A percentile compares a stretch with the other conserved stretches of the same genome.
Evolutionary conservation across 768 basidiomycete genomes (phyloP).

Genomic region (Obba rivulosa): DNA sequence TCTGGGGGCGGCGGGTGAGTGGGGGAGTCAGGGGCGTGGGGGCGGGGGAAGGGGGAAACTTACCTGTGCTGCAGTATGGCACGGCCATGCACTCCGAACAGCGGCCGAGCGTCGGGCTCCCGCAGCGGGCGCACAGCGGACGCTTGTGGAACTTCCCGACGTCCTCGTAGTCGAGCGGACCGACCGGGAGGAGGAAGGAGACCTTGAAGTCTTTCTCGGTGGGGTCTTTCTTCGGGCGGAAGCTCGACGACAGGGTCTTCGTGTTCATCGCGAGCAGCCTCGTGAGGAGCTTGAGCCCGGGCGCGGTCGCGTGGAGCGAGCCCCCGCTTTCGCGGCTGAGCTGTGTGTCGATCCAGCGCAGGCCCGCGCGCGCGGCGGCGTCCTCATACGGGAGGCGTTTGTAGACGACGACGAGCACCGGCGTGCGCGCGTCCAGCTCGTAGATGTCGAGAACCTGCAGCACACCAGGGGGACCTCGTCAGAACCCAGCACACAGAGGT

Average conservation of each 20-base stretch:
- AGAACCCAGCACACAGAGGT: neutral
- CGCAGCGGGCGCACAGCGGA: constrained; percentile 35
- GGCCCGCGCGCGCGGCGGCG: neutral
- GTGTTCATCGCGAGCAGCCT: constrained; percentile 28
- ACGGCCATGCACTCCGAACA: constrained; percentile 32
- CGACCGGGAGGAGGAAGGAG: constrained; percentile 34
- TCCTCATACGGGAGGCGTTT: neutral
- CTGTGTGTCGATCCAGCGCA: constrained; percentile 2
- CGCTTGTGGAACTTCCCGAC: constrained; percentile 30
- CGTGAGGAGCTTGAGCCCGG: constrained; percentile 30
- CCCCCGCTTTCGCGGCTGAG: neutral
- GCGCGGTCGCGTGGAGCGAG: constrained; percentile 10
- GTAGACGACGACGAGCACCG: constrained; percentile 13
- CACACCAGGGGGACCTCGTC: neutral
- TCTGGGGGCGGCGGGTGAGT: constrained; percentile 12
- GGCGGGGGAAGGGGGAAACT: neutral
- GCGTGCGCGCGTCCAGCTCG: constrained; percentile 9
- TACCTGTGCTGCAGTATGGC: constrained; percentile 33
- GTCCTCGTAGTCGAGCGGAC: constrained; percentile 30
- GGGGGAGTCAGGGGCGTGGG: no score
- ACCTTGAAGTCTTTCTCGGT: constrained; percentile 21
- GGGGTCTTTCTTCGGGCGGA: constrained; percentile 16
- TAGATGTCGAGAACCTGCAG: constrained; percentile 10
- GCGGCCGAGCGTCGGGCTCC: constrained; percentile 25
- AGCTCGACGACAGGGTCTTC: constrained; percentile 24